These are phyloP conservation scores for Ganoderma boninense DNA, from an alignment of 1,284 basidiomycete genomes.

Conservation along the genomic window DNA sequence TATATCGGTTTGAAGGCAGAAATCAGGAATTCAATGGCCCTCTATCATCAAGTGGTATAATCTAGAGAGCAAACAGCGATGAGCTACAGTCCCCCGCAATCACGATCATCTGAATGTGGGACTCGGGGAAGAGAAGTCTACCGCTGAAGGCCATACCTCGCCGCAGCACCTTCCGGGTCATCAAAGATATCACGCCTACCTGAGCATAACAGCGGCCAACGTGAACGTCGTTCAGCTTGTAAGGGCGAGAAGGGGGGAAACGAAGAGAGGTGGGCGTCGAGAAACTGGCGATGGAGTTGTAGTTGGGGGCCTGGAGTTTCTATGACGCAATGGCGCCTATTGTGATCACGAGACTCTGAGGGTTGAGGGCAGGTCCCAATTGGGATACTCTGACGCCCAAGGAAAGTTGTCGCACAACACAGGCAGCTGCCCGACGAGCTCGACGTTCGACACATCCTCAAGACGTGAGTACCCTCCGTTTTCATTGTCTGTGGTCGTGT, in stretches of 20 bases:
- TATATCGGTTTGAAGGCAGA: no score
- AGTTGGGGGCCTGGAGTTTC: no score
- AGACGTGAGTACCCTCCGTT: constrained; percentile 48
- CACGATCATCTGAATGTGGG: no score
- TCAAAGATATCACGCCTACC: neutral
- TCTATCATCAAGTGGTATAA: no score
- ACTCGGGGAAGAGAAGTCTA: no score
- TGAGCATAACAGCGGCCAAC: neutral
- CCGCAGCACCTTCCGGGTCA: no score
- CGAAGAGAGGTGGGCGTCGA: neutral
- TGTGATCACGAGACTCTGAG: constrained; percentile 7
- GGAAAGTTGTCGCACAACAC: constrained; percentile 30
- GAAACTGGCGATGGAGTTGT: no score
- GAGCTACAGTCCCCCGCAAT: no score
- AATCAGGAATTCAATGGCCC: no score
- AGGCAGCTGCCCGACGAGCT: constrained; percentile 39
- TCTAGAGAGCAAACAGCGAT: no score
- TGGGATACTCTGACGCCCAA: constrained; percentile 23
- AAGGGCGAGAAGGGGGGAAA: neutral
- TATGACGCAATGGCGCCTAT: neutral
- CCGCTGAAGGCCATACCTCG: no score
- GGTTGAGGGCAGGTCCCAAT: constrained; percentile 32
- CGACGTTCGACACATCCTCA: constrained; percentile 42
- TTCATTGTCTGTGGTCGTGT: constrained; percentile 9
- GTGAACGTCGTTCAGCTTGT: neutral